Evolutionary conservation across 2,329 filamentous ascomycete species (phyloP).

Genomic region (Cladobotryum protrusum): DNA sequence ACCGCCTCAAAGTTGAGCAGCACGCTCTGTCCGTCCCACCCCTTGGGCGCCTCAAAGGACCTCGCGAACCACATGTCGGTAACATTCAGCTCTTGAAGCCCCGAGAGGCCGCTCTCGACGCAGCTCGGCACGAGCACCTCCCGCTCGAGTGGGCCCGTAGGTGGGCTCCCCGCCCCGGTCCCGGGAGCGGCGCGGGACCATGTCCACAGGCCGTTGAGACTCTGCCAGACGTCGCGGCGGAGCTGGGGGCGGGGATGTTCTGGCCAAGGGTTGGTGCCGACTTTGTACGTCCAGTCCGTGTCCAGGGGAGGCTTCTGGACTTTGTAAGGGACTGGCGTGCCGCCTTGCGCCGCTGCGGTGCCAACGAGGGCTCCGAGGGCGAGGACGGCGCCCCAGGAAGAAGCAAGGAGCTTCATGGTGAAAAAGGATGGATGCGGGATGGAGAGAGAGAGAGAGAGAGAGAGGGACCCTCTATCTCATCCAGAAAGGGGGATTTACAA

Average conservation of each 20-base stretch:
- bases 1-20: slow-evolving; percentile 54
- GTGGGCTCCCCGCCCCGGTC: slow-evolving; percentile 12
- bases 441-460: too few species aligned
- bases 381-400: background rate
- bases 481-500: background rate
- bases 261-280: slow-evolving; percentile 49
- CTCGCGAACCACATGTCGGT: slow-evolving; percentile 46
- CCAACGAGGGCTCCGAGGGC: background rate
- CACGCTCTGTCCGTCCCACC: slow-evolving; percentile 40
- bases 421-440: too few species aligned
- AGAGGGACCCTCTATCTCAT: background rate
- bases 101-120: slow-evolving; percentile 42
- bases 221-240: slow-evolving; percentile 47
- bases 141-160: slow-evolving; percentile 23
- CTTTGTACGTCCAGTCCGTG: slow-evolving; percentile 46
- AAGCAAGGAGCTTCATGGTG: background rate
- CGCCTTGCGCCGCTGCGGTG: slow-evolving; percentile 1
- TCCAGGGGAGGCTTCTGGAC: slow-evolving; percentile 37
- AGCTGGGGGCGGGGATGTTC: slow-evolving; percentile 54
- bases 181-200: slow-evolving; percentile 33
- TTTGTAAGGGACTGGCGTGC: slow-evolving; percentile 24
- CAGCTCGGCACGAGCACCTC: slow-evolving; percentile 40
- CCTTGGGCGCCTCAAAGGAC: slow-evolving; percentile 41
- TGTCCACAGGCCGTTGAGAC: slow-evolving; percentile 53
- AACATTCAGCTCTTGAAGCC: slow-evolving; percentile 37